phyloP scores from a whole-genome alignment of 768 basidiomycete genomes.

The Tremella fuciformis region DNA sequence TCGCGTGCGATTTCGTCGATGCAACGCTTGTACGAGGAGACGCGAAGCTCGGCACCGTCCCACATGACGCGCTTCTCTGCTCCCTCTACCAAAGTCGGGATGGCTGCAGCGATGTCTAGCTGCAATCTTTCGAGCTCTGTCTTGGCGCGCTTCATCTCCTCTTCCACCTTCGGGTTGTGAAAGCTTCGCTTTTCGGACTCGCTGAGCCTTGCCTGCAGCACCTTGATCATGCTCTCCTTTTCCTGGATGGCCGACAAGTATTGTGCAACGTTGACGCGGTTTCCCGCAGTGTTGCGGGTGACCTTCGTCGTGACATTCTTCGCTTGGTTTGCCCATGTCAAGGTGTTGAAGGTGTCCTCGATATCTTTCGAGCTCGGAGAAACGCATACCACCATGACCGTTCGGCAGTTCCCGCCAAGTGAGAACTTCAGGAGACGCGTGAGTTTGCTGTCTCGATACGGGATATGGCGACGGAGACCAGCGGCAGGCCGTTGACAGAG shows the following conservation, averaged over 20 bases:
- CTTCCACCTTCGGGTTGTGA: conserved; percentile 52
- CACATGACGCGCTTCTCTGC: conserved; percentile 31
- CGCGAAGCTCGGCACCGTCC: conserved; percentile 39
- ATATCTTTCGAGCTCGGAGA: conserved; percentile 93
- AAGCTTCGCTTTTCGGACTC: conserved; percentile 63
- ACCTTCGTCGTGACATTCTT: conserved; percentile 98
- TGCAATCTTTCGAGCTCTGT: conserved; percentile 18
- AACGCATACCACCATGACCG: conserved; percentile 98
- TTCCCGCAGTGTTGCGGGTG: conserved; percentile 89
- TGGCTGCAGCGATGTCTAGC: conserved; percentile 15
- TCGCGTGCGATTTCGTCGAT: conserved; percentile 30
- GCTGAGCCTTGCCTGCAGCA: conserved; percentile 79
- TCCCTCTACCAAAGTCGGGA: conserved; percentile 28
- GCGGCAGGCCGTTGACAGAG: conserved; percentile 79
- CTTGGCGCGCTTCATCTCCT: conserved; percentile 53
- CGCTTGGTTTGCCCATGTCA: conserved; percentile 94
- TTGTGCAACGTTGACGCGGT: conserved; percentile 89
- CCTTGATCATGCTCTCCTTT: conserved; percentile 75
- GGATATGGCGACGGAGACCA: conserved; percentile 80
- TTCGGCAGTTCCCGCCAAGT: conserved; percentile 97
- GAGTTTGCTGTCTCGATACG: conserved; percentile 97
- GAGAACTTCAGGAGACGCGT: conserved; percentile 97
- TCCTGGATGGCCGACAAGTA: conserved; percentile 93
- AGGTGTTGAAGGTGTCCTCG: conserved; percentile 97
- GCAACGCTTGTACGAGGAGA: conserved; percentile 23